Evolutionary conservation across 768 basidiomycete species (phyloP).

Genomic region (Xerocomellus intermedius): DNA sequence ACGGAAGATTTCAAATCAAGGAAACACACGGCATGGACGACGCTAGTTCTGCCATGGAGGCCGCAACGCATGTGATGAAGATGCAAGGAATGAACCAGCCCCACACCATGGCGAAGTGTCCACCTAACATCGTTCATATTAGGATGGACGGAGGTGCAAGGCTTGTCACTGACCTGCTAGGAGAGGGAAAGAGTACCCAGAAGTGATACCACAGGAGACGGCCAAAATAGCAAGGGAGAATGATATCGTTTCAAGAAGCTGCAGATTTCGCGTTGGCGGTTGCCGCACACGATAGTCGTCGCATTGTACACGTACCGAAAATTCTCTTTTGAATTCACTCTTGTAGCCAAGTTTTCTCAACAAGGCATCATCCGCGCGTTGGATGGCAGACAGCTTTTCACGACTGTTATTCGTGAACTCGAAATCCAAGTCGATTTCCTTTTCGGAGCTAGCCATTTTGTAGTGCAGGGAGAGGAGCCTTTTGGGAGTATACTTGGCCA

Average conservation of each 20-base stretch:
- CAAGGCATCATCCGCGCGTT: constrained; percentile 17
- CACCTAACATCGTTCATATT: constrained; percentile 1
- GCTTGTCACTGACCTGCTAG: constrained; percentile 9
- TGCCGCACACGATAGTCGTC: neutral
- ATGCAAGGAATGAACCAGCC: constrained; percentile 16
- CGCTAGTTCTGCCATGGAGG: constrained; percentile 10
- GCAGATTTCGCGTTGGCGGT: neutral
- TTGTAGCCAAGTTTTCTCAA: constrained; percentile 26
- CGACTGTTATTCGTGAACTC: constrained; percentile 2
- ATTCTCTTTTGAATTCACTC: constrained; percentile 27
- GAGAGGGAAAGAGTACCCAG: constrained; percentile 3
- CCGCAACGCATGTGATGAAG: constrained; percentile 10
- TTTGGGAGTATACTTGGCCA: neutral
- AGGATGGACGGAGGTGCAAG: neutral
- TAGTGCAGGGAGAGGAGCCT: neutral
- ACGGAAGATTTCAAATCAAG: neutral
- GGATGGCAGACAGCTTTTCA: constrained; percentile 7
- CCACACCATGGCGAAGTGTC: constrained; percentile 25
- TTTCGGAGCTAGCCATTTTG: constrained; percentile 2
- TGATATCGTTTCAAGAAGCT: constrained; percentile 25
- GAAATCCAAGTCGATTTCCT: constrained; percentile 3
- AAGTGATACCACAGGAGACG: constrained; percentile 21
- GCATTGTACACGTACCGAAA: constrained; percentile 16
- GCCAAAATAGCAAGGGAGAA: constrained; percentile 25
- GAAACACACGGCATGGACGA: constrained; percentile 8